phyloP scores from a whole-genome alignment of 2,329 filamentous ascomycete species.

The Torrubiellomyces zombiae region DNA sequence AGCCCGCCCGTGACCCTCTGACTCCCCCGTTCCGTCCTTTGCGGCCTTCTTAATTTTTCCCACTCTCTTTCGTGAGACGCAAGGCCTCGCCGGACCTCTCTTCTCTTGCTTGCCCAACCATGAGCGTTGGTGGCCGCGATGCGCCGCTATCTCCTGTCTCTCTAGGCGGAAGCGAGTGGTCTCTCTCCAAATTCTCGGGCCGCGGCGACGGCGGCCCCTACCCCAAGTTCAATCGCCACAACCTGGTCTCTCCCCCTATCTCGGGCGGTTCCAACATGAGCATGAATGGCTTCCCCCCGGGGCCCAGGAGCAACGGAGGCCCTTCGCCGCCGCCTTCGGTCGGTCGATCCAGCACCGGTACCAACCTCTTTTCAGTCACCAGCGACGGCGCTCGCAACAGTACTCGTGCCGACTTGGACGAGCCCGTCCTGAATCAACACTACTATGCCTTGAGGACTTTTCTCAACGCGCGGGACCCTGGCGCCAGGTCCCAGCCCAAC shows the following conservation, averaged over 20 bases:
- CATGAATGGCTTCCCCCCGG: slow-evolving; percentile 44
- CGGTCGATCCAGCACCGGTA: slow-evolving; percentile 69
- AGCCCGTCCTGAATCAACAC: slow-evolving; percentile 56
- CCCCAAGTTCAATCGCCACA: slow-evolving; percentile 36
- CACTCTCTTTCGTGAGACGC: too few relatives aligned
- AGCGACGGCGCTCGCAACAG: slow-evolving; percentile 48
- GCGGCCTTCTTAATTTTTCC: slow-evolving; percentile 8
- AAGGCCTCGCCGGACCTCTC: slow-evolving; percentile 9
- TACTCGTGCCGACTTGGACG: slow-evolving; percentile 41
- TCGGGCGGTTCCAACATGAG: slow-evolving; percentile 46
- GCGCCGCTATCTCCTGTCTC: slow-evolving; percentile 70
- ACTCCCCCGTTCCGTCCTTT: too few relatives aligned
- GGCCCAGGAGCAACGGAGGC: slow-evolving; percentile 38
- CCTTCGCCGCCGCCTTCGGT: slow-evolving; percentile 82
- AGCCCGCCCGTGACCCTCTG: slow-evolving; percentile 1
- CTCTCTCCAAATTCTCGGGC: slow-evolving; percentile 49
- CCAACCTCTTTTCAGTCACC: slow-evolving; percentile 48
- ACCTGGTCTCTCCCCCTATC: slow-evolving; percentile 52
- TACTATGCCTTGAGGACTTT: slow-evolving; percentile 66
- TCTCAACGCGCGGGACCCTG: slow-evolving; percentile 61
- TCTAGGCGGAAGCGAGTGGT: slow-evolving; percentile 72
- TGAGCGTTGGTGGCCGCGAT: slow-evolving; percentile 50
- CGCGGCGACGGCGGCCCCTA: slow-evolving; percentile 32
- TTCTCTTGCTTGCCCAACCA: slow-evolving; percentile 23
- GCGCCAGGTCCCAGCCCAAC: slow-evolving; percentile 59